Percentiles rank a stretch among this genome's conserved stretches.
These are phyloP conservation scores for Globisporangium spinosum DNA, from an alignment of 352 stramenopile species.

Conservation along the genomic window DNA sequence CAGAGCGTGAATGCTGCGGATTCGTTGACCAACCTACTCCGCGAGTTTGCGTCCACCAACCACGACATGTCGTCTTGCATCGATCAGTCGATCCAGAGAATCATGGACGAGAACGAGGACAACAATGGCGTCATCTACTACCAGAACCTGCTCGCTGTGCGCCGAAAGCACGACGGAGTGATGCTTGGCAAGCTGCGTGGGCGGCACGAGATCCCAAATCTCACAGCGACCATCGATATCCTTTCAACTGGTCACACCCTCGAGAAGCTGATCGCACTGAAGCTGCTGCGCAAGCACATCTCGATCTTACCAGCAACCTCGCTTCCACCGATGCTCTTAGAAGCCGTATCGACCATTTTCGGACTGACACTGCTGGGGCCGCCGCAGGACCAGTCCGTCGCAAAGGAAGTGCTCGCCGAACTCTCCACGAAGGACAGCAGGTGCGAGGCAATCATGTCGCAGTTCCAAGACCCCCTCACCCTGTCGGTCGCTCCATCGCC, in stretches of 20 bases:
- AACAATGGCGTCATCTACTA: background rate
- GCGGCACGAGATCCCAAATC: too few species aligned
- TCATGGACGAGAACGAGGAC: background rate
- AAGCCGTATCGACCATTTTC: background rate
- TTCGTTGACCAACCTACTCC: background rate
- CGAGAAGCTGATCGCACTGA: conserved; percentile 1
- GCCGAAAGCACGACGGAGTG: background rate
- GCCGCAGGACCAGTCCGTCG: background rate
- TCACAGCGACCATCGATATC: background rate
- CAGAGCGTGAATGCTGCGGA: background rate
- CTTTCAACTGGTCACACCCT: background rate
- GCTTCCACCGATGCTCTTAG: background rate
- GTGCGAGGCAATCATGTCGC: background rate
- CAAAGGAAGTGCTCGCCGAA: background rate
- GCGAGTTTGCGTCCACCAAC: background rate
- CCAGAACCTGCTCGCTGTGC: conserved; percentile 8
- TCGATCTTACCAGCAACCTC: too few species aligned
- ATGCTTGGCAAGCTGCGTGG: background rate
- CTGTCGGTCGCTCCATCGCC: too few species aligned
- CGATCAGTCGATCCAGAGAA: background rate
- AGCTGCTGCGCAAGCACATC: background rate
- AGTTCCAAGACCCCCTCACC: background rate
- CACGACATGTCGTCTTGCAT: background rate
- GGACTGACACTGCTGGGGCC: background rate
- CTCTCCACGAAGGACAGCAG: background rate